A percentile compares a stretch with the other conserved stretches of the same genome.
Conservation (phyloP, 1,139 yeast genomes). For the Protomyces macrosporus region DNA sequence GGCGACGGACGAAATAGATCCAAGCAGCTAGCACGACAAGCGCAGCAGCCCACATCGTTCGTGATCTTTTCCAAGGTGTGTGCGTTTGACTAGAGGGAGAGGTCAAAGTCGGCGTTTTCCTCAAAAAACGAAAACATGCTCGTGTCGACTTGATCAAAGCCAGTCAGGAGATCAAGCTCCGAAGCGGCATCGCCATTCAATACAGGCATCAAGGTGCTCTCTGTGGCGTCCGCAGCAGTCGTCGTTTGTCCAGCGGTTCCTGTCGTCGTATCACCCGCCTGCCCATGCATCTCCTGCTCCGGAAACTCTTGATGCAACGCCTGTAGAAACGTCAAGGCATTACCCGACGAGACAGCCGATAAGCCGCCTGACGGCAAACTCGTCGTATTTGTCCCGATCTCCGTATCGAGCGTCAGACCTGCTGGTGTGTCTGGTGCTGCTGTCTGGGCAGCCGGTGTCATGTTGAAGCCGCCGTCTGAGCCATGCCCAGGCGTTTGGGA, state of each 20-base stretch:
- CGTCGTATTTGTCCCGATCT: background rate
- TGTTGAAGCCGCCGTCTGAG: background rate
- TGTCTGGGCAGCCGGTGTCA: background rate
- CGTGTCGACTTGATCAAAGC: background rate
- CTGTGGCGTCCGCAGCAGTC: too few species aligned
- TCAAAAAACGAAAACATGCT: background rate
- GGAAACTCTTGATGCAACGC: background rate
- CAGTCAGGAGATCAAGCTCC: background rate
- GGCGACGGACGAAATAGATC: background rate
- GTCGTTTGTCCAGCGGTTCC: too few species aligned
- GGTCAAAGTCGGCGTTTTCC: background rate
- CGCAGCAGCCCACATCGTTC: background rate
- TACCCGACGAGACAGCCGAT: background rate
- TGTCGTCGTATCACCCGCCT: too few species aligned
- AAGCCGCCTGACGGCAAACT: background rate
- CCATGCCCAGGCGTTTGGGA: background rate
- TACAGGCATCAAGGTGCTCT: too few species aligned
- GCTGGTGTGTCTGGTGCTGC: background rate
- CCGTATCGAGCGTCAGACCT: background rate
- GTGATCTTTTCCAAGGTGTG: background rate
- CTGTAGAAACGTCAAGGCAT: background rate
- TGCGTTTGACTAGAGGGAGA: background rate
- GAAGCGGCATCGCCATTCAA: too few species aligned
- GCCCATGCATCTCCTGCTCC: too few species aligned
- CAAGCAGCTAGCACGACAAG: background rate